phyloP scores from a whole-genome alignment of 1,139 yeast genomes.

The Saccharomyces hybrid region DNA sequence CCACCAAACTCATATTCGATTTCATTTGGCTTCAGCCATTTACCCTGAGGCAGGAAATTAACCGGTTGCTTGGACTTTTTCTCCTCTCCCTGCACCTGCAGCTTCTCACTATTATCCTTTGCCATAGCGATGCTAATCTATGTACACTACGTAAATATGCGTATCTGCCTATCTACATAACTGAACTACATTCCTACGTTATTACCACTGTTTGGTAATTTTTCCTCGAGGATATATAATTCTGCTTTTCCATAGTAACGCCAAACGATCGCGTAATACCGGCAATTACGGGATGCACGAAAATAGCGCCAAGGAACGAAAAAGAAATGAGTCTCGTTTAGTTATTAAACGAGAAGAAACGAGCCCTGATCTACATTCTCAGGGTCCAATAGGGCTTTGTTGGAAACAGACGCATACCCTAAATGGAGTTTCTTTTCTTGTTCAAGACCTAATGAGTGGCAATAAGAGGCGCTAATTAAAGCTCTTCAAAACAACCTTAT shows the following conservation, averaged over 20 bases:
- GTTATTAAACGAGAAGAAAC: background rate
- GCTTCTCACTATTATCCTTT: background rate
- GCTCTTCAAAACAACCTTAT: background rate
- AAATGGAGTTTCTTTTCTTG: background rate
- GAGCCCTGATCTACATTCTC: background rate
- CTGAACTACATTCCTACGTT: background rate
- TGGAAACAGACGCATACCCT: background rate
- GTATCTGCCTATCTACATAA: background rate
- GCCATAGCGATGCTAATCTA: background rate
- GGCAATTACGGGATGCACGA: background rate
- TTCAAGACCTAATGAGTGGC: background rate
- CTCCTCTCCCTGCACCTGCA: background rate
- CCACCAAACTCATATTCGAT: conserved; percentile 90
- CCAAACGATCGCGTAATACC: background rate
- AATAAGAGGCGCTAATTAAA: background rate
- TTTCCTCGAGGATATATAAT: background rate
- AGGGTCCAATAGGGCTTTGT: background rate
- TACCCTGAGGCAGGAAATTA: conserved; percentile 31
- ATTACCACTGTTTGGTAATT: conserved; percentile 48
- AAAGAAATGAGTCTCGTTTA: background rate
- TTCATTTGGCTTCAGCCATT: conserved; percentile 36
- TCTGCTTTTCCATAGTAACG: background rate
- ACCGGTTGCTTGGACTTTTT: background rate
- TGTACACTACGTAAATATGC: background rate
- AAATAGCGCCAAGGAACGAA: background rate